Conservation (phyloP, 495 filamentous ascomycete species). For the Cercophora scortea region DNA sequence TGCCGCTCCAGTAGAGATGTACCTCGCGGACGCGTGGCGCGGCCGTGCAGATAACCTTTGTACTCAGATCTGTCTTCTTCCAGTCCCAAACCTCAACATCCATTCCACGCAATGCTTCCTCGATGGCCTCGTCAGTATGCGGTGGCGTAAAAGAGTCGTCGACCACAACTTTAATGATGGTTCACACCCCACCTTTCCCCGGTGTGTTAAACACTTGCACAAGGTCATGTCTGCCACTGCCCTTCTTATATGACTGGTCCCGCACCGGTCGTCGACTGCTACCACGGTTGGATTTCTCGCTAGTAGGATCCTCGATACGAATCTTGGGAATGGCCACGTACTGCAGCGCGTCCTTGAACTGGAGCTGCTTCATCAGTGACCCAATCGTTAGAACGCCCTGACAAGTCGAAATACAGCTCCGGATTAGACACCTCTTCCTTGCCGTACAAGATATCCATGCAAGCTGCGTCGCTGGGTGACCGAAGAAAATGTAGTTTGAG, state of each 20-base stretch:
- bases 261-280: background rate
- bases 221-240: conserved; percentile 17
- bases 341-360: conserved; percentile 25
- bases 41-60: conserved; percentile 21
- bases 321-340: conserved; percentile 22
- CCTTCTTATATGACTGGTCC: conserved; percentile 8
- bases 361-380: conserved; percentile 14
- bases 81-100: conserved; percentile 30
- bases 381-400: conserved; percentile 5
- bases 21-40: conserved; percentile 20
- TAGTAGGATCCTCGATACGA: conserved; percentile 7
- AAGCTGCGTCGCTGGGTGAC: conserved; percentile 11
- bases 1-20: conserved; percentile 11
- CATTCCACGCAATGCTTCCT: conserved; percentile 17
- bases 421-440: conserved; percentile 4
- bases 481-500: conserved; percentile 22
- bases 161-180: conserved; percentile 25
- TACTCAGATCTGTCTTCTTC: conserved; percentile 28
- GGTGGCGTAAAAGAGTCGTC: conserved; percentile 16
- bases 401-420: conserved; percentile 21
- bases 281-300: conserved; percentile 1
- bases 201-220: conserved; percentile 18
- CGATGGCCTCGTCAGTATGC: conserved; percentile 31
- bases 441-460: conserved; percentile 17
- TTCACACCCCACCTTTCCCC: conserved; percentile 14